phyloP scores from a whole-genome alignment of 345 rosid genomes.

The Linum usitatissimum region DNA sequence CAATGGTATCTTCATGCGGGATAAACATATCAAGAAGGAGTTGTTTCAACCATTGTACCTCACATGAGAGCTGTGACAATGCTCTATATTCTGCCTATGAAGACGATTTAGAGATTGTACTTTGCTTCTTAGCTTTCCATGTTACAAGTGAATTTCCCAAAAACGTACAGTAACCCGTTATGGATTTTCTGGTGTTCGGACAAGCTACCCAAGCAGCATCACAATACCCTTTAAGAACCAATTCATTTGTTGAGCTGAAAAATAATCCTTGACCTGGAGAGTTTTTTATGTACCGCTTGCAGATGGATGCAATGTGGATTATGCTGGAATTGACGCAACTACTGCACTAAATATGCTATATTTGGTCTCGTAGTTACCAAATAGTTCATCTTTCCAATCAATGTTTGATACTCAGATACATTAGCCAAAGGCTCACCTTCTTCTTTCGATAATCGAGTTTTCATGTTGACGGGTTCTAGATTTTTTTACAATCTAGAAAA shows the following conservation, averaged over 20 bases:
- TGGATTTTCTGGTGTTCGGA: background rate
- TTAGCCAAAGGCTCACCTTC: background rate
- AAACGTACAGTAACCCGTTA: background rate
- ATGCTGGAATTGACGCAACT: background rate
- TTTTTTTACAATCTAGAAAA: background rate
- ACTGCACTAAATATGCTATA: background rate
- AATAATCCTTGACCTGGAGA: background rate
- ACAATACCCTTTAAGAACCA: background rate
- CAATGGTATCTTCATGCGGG: too few species aligned
- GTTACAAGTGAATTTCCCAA: too few species aligned
- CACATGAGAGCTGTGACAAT: too few species aligned
- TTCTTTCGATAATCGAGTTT: background rate
- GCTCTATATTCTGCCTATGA: too few species aligned
- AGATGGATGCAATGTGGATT: background rate
- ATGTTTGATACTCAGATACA: background rate
- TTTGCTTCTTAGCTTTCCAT: too few species aligned
- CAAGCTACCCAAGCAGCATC: background rate
- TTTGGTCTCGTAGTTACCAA: background rate
- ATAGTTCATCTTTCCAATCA: background rate
- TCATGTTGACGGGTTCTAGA: background rate
- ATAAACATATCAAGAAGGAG: too few species aligned
- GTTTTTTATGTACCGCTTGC: background rate
- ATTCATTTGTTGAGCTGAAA: background rate
- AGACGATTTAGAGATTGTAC: too few species aligned
- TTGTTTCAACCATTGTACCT: too few species aligned